Evolutionary conservation across 2,329 filamentous ascomycete species (phyloP).

Genomic region (Exophiala aquamarina): DNA sequence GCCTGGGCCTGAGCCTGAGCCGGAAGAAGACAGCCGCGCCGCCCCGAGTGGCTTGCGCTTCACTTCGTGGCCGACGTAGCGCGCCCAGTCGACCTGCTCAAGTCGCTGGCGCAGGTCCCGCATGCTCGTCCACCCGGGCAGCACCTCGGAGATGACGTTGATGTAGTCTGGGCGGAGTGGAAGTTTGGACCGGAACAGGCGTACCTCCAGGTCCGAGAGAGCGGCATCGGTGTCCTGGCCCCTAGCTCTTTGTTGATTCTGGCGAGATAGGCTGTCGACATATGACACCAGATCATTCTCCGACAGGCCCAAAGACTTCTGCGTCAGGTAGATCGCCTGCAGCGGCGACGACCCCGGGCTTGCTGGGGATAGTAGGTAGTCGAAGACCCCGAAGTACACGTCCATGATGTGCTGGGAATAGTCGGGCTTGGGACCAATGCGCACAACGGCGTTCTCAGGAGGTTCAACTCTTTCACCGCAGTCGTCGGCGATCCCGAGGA

Average conservation of each 20-base stretch:
- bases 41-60: conserved; percentile 2
- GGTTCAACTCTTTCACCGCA: conserved; percentile 9
- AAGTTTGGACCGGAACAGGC: conserved; percentile 1
- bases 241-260: not conserved
- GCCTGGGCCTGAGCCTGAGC: not conserved
- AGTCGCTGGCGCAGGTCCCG: conserved; percentile 24
- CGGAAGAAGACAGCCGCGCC: not conserved
- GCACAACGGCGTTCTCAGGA: not conserved
- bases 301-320: conserved; percentile 9
- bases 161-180: conserved; percentile 19
- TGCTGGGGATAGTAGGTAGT: conserved; percentile 7
- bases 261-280: not conserved
- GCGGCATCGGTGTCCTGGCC: not conserved
- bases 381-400: conserved; percentile 24
- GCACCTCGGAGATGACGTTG: conserved; percentile 14
- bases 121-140: conserved; percentile 25
- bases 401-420: conserved; percentile 26
- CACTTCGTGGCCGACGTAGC: conserved; percentile 26
- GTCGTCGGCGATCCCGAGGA: conserved; percentile 27
- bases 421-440: conserved; percentile 16
- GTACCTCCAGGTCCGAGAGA: not conserved
- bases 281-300: conserved; percentile 12
- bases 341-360: not conserved
- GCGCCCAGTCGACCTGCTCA: conserved; percentile 24
- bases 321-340: conserved; percentile 11